phyloP scores from a whole-genome alignment of 2,329 filamentous ascomycete genomes.

The Fusarium penzigii region DNA sequence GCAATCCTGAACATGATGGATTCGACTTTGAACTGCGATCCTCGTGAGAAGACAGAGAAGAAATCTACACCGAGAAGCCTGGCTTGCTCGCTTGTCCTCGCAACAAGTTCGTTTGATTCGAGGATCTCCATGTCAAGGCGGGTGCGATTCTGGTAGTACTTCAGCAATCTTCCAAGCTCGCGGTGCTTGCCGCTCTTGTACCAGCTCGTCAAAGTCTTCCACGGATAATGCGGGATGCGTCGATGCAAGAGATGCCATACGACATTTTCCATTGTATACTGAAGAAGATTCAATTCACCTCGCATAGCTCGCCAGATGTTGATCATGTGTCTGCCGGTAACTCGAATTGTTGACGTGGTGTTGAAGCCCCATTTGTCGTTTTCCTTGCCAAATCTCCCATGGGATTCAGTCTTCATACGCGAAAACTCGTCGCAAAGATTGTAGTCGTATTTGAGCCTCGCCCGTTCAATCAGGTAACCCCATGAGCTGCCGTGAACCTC shows the following conservation, averaged over 20 bases:
- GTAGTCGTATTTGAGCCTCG: conserved; percentile 82
- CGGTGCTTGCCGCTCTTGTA: conserved; percentile 68
- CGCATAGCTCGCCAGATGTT: conserved; percentile 98
- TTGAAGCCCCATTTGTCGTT: conserved; percentile 92
- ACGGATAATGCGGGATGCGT: conserved; percentile 84
- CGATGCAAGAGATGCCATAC: conserved; percentile 87
- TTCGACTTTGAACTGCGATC: conserved; percentile 98
- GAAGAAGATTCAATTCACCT: conserved; percentile 84
- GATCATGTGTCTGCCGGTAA: conserved; percentile 95
- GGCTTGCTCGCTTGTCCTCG: conserved; percentile 91
- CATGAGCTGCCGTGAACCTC: conserved; percentile 93
- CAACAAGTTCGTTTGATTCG: conserved; percentile 83
- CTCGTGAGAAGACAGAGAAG: conserved; percentile 91
- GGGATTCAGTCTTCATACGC: conserved; percentile 79
- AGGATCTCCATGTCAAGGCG: conserved; percentile 87
- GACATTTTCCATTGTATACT: conserved; percentile 97
- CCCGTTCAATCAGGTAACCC: conserved; percentile 93
- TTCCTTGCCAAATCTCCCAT: conserved; percentile 83
- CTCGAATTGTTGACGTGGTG: conserved; percentile 84
- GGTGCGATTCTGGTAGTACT: conserved; percentile 75
- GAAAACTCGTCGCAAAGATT: conserved; percentile 91
- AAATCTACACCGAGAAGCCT: conserved; percentile 93
- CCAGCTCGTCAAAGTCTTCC: conserved; percentile 79
- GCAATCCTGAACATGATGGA: conserved; percentile 98
- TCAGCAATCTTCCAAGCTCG: conserved; percentile 72